A percentile compares a stretch with the other conserved stretches of the same genome.
These are phyloP conservation scores for Annona cherimola DNA, from an alignment of 164 flowering plant species.

Conservation along the genomic window DNA sequence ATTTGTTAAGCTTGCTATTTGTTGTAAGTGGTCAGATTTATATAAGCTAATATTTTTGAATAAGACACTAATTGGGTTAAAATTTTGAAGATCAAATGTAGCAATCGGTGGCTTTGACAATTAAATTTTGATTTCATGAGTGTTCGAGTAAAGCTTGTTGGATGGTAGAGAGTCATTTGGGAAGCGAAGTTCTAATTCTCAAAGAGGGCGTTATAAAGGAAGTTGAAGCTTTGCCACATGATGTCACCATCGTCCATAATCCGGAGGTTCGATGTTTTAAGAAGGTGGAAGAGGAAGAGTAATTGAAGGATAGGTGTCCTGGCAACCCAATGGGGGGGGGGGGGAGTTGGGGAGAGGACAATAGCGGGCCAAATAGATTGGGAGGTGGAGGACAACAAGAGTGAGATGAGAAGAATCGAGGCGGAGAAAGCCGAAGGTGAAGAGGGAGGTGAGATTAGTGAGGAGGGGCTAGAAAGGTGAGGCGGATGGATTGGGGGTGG, in stretches of 20 bases:
- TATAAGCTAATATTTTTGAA: no score
- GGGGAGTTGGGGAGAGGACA: constrained; percentile 15
- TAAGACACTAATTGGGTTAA: no score
- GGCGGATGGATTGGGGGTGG: constrained; percentile 50
- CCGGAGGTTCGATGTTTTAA: constrained; percentile 54
- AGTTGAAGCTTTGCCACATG: constrained; percentile 79
- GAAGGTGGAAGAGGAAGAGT: constrained; percentile 54
- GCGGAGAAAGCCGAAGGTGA: constrained; percentile 75
- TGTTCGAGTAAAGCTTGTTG: constrained; percentile 41
- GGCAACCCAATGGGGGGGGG: constrained; percentile 38
- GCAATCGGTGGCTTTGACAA: no score
- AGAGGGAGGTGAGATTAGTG: constrained; percentile 44
- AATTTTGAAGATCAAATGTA: no score
- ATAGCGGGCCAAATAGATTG: constrained; percentile 60
- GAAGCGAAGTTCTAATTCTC: constrained; percentile 71
- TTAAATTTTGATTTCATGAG: no score
- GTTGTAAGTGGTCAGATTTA: no score
- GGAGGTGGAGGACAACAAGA: constrained; percentile 64
- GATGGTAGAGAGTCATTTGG: constrained; percentile 49
- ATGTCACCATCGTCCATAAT: constrained; percentile 22
- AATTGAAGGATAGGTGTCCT: constrained; percentile 58
- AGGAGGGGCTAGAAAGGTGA: constrained; percentile 55
- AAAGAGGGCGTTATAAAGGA: constrained; percentile 65
- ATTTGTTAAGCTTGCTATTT: no score
- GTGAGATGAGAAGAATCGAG: constrained; percentile 40